A percentile compares a stretch with the other conserved stretches of the same genome.
These are phyloP conservation scores for Dictyostelium purpureum DNA, from an alignment of 78 protist species.

Conservation along the genomic window DNA sequence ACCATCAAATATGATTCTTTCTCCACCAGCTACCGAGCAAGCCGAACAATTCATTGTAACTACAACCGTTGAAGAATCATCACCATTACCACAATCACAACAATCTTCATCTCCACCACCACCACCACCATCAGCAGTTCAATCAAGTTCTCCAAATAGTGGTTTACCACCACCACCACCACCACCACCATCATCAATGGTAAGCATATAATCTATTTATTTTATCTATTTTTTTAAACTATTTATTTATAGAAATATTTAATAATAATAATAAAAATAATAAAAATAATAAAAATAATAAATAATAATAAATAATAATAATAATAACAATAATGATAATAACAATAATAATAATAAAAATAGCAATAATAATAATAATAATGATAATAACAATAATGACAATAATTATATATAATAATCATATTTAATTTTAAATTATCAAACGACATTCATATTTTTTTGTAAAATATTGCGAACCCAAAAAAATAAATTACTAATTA, in stretches of 20 bases:
- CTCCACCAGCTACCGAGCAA: conserved; percentile 79
- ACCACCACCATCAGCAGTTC: not conserved
- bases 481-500: not conserved
- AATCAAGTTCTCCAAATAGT: not conserved
- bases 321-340: no score
- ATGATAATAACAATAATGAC: no score
- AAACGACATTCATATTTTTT: no score
- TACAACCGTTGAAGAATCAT: conserved; percentile 40
- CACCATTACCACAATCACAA: not conserved
- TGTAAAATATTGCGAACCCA: no score
- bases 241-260: no score
- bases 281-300: no score
- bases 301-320: no score
- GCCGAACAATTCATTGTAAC: conserved; percentile 74
- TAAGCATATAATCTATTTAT: not conserved
- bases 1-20: conserved; percentile 47
- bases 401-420: no score
- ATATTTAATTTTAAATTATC: no score
- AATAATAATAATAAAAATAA: not conserved
- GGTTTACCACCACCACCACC: conserved; percentile 52
- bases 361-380: no score
- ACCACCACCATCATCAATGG: conserved; percentile 36
- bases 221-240: no score
- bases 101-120: not conserved
- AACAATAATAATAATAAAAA: no score